Conservation (phyloP, 2,329 filamentous ascomycete genomes). For the Nothophaeocryptopus gaeumannii region DNA sequence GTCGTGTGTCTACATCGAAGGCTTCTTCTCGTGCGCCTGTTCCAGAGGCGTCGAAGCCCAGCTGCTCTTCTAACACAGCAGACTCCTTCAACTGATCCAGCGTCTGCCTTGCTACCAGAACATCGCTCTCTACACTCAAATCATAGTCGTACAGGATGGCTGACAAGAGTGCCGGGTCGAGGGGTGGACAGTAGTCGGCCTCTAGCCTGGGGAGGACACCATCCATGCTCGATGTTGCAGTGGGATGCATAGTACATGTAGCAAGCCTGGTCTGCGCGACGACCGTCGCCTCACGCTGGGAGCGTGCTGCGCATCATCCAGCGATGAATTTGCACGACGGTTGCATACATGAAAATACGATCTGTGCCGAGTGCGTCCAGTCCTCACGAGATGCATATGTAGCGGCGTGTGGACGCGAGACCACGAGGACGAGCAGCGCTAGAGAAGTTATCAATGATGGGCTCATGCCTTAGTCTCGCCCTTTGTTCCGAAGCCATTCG, state of each 20-base stretch:
- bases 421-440: no score
- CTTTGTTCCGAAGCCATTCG: no score
- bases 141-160: slow-evolving; percentile 75
- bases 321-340: no score
- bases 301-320: no score
- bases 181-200: slow-evolving; percentile 68
- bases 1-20: slow-evolving; percentile 17
- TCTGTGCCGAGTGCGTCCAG: no score
- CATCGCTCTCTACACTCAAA: slow-evolving; percentile 52
- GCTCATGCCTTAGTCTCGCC: no score
- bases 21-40: slow-evolving; percentile 50
- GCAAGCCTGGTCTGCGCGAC: no score
- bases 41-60: slow-evolving; percentile 72
- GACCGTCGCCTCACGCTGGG: no score
- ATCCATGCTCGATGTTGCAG: slow-evolving; percentile 27
- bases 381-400: no score
- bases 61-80: slow-evolving; percentile 64
- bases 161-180: slow-evolving; percentile 75
- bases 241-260: background rate
- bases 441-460: no score
- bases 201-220: slow-evolving; percentile 38
- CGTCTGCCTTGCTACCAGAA: slow-evolving; percentile 55
- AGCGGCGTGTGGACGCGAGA: no score
- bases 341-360: no score
- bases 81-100: slow-evolving; percentile 65